Evolutionary conservation across 257 asterid genomes (phyloP), one percentile per base, ranked within the genome.

Genomic region (Nicotiana tabacum): DNA sequence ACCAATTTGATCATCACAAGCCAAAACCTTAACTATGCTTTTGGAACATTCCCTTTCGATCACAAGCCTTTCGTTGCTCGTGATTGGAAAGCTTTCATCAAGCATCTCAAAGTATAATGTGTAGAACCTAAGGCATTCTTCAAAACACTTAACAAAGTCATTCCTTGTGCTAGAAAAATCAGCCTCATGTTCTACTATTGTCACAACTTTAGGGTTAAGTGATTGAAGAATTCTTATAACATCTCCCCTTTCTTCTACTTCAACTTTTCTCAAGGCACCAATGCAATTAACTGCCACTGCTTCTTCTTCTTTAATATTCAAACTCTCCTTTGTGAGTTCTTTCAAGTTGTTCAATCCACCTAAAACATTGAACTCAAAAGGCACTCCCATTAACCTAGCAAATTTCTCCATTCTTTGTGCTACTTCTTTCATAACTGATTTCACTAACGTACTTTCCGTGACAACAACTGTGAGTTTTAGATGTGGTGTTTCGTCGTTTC

Each of bases 341-440:
- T 88, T 89, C 24, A 91, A 72, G 27, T 85, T 85, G 78, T 85
- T 83, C 21, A 87, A 77, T 8, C 91, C 93, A 51, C 86, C 79
- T 1, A 89, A 72, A 11, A 94, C 90, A 21, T 86, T 85, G 83
- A 94, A 86, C 85, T 93, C 97, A 74, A 96, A 96, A n/a, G 99
- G 98, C 27, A 96, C 99, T 2, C 98, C 99, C 99, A 96, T 96
- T 8, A 96, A 37, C 84, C 99, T 79, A 0, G 98, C 98, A 51
- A 96, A 96, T 66, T 92, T 94, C 90, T 93, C 97, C 92, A 96
- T 91, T 11, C 99, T 68, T 2, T 92, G 97, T 1, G 97, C 85
- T 16, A 96, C 87, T 85, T 94, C 98, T 77, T 88, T 94, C 95
- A 94, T 93, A 2, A 89, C 91, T 0, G 92, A 88, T 57, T 85